These are phyloP conservation scores for Capsicum baccatum DNA, from an alignment of 257 asterid species.

Conservation along the genomic window DNA sequence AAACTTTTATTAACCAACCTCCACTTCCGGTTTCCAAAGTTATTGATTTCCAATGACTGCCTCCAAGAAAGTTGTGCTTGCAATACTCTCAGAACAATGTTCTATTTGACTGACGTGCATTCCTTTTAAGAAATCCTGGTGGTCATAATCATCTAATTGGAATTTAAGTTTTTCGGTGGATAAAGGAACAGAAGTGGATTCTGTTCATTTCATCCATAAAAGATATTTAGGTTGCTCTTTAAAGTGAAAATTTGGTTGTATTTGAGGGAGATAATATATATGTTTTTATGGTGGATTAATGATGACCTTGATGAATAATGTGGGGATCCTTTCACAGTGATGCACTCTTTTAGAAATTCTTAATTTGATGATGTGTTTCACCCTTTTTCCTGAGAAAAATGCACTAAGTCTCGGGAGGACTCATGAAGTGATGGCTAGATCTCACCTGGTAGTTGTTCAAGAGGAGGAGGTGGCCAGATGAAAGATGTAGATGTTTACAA, in stretches of 20 bases:
- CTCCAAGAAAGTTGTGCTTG: neutral
- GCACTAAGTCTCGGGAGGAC: neutral
- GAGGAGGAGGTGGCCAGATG: neutral
- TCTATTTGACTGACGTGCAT: neutral
- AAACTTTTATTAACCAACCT: neutral
- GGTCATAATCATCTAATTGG: neutral
- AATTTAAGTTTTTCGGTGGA: neutral
- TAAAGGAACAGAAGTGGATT: neutral
- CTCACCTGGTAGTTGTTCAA: neutral
- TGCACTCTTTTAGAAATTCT: neutral
- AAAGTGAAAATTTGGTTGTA: conserved; percentile 12
- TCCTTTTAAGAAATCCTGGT: neutral
- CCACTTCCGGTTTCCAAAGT: neutral
- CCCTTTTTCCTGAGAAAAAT: neutral
- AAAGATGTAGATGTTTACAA: neutral
- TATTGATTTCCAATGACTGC: neutral
- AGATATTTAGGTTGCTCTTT: neutral
- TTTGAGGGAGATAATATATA: neutral
- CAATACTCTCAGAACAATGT: neutral
- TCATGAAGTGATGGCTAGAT: neutral
- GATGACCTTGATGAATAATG: conserved; percentile 12
- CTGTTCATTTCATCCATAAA: neutral
- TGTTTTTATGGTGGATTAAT: conserved; percentile 2
- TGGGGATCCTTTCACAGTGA: neutral
- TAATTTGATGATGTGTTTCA: neutral